These are phyloP conservation scores for Kuraishia cidri DNA, from an alignment of 805 yeast genomes.

Conservation along the genomic window DNA sequence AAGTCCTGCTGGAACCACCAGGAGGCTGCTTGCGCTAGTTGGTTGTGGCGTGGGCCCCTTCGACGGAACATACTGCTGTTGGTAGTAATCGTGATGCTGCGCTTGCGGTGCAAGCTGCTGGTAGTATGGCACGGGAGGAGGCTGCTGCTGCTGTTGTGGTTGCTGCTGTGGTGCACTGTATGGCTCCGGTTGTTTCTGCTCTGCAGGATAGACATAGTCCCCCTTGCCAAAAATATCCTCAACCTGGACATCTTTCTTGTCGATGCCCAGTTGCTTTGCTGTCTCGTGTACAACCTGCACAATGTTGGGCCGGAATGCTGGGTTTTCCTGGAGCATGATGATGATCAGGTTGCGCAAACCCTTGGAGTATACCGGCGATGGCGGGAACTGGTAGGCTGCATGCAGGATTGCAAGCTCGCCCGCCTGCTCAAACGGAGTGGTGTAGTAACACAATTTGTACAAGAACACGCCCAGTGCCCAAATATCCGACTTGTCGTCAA, in stretches of 20 bases:
- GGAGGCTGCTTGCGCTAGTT: too few species aligned
- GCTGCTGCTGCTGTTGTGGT: conserved; percentile 27
- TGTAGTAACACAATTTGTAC: conserved; percentile 85
- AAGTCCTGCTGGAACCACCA: too few species aligned
- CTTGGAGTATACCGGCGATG: conserved; percentile 58
- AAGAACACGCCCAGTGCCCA: conserved; percentile 96
- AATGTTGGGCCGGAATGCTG: conserved; percentile 75
- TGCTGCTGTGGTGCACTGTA: conserved; percentile 34
- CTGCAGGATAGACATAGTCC: conserved; percentile 14
- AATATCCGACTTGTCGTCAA: conserved; percentile 87
- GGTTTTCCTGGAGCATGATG: conserved; percentile 77
- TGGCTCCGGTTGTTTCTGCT: not conserved
- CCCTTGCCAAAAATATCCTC: conserved; percentile 33
- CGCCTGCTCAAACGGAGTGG: conserved; percentile 84
- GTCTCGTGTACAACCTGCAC: conserved; percentile 67
- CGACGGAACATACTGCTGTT: conserved; percentile 2
- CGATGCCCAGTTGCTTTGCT: conserved; percentile 48
- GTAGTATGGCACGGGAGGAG: conserved; percentile 5
- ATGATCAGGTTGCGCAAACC: conserved; percentile 68
- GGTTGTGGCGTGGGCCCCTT: too few species aligned
- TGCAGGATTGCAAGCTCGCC: conserved; percentile 83
- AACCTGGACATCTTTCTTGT: conserved; percentile 22
- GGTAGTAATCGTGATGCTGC: not conserved
- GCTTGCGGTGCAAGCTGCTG: conserved; percentile 1
- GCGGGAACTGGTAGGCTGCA: conserved; percentile 73